Base-by-base conservation (phyloP, 1,284 basidiomycete genomes). In the Tilletiaria anomala region DNA sequence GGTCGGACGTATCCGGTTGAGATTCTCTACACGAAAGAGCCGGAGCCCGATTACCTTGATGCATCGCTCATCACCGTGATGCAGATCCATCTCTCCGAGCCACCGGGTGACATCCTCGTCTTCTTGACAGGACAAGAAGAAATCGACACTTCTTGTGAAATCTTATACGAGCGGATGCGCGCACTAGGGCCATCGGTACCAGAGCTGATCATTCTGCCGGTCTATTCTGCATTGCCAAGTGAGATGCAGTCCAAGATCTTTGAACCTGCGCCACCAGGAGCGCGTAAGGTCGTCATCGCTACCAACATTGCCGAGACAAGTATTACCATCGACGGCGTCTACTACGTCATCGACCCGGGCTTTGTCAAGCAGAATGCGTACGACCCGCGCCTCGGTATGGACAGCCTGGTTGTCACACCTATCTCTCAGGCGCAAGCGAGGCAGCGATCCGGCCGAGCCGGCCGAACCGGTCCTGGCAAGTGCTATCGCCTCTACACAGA, bases 351-450 rank as follows among this genome's bases (percentile, higher is more conserved):
- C 53, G 93, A 99, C 66, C 91, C 93, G 2, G 93, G 93, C 6
- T 97, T 97, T 70, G 83, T 88, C 24, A 99, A 99, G 70, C 93
- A 97, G 69, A 97, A 96, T 63, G 91, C 88, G 1, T 97, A 94
- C 68, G 91, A 99, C 67, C 88, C 93, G 16, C 76, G 85, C 39
- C 72, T 97, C 47, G 93, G 91, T 54, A 97, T 97, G 91, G 93
- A 97, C 71, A 93, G 87, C 15, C 76, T 99, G 44, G 83, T 96
- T 35, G 93, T 97, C 32, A 96, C 91, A 36, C 93, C 93, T 33
- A 97, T 97, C 58, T 96, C 91, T 11, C 91, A 97, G 72, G 89
- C 93, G 4, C 89, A 96, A 68, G 91, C 93, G 1, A 78, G 86
- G 32, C 93, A 99, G 65, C 78, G 93, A 32, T 75, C 88, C 0